A percentile compares a stretch with the other conserved stretches of the same genome.
Conservation (phyloP, 106 monocot species). For the Acanthochlamys bracteata region DNA sequence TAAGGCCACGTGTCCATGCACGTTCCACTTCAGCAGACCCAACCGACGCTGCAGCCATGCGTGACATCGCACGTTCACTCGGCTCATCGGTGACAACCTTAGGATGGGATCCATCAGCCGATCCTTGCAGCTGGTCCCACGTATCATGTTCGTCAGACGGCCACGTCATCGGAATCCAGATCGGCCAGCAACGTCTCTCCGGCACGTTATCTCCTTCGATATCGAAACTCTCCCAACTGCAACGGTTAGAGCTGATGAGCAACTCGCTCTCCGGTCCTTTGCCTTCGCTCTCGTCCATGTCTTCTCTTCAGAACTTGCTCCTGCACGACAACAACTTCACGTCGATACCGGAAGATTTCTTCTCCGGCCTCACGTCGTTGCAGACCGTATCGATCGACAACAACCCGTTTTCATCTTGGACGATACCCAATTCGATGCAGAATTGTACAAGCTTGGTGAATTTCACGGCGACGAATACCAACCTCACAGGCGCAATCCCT, state of each 20-base stretch:
- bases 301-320: constrained; percentile 16
- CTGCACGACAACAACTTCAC: constrained; percentile 33
- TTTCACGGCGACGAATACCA: constrained; percentile 41
- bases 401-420: constrained; percentile 36
- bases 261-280: constrained; percentile 37
- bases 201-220: constrained; percentile 32
- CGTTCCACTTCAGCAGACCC: not conserved
- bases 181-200: constrained; percentile 29
- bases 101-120: constrained; percentile 4
- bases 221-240: constrained; percentile 36
- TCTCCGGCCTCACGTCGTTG: constrained; percentile 26
- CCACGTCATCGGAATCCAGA: constrained; percentile 47
- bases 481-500: constrained; percentile 32
- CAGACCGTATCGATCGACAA: constrained; percentile 24
- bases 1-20: no score
- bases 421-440: constrained; percentile 15
- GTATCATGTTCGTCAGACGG: constrained; percentile 27
- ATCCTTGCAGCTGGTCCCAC: constrained; percentile 47
- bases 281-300: constrained; percentile 26
- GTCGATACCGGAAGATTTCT: constrained; percentile 32
- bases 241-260: constrained; percentile 44
- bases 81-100: not conserved
- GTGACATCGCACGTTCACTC: not conserved
- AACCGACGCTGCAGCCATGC: constrained; percentile 2
- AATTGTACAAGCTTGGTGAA: constrained; percentile 21